These are phyloP conservation scores for Babesia ovata DNA, from an alignment of 169 alveolate genomes.

Conservation along the genomic window DNA sequence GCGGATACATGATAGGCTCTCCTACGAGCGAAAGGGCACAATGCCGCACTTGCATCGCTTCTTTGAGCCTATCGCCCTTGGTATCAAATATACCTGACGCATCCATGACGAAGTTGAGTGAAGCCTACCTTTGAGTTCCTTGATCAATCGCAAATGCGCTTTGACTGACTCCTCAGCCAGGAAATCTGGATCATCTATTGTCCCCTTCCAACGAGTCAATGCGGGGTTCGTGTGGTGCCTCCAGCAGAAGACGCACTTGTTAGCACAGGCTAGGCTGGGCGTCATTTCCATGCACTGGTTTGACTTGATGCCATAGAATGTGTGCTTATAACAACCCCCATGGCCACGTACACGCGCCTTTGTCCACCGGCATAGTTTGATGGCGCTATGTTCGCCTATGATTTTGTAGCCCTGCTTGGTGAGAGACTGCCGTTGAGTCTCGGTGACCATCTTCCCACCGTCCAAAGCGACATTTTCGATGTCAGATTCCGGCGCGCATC, in stretches of 20 bases:
- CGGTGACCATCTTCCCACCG: slow-evolving; percentile 66
- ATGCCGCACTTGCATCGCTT: slow-evolving; percentile 76
- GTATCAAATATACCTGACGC: slow-evolving; percentile 68
- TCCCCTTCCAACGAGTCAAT: slow-evolving; percentile 86
- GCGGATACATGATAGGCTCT: slow-evolving; percentile 90
- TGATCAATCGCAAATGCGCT: slow-evolving; percentile 70
- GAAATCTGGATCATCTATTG: slow-evolving; percentile 81
- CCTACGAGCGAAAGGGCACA: slow-evolving; percentile 89
- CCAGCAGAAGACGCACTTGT: slow-evolving; percentile 92
- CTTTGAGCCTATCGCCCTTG: slow-evolving; percentile 66
- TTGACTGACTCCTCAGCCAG: slow-evolving; percentile 69
- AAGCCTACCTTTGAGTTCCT: slow-evolving; percentile 68
- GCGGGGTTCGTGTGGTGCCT: slow-evolving; percentile 90
- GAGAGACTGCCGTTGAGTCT: slow-evolving; percentile 63
- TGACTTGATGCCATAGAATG: slow-evolving; percentile 88
- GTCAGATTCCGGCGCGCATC: slow-evolving; percentile 58
- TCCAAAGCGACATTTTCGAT: slow-evolving; percentile 63
- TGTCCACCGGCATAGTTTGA: slow-evolving; percentile 91
- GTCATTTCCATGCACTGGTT: slow-evolving; percentile 90
- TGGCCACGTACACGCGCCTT: slow-evolving; percentile 83
- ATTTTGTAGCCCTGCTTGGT: slow-evolving; percentile 81
- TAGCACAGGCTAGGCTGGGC: slow-evolving; percentile 90
- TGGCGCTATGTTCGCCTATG: slow-evolving; percentile 88
- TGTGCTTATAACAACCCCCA: slow-evolving; percentile 91
- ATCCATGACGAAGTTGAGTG: neutral